phyloP scores from a whole-genome alignment of 2,329 filamentous ascomycete genomes.

The Fusarium praegraminearum region DNA sequence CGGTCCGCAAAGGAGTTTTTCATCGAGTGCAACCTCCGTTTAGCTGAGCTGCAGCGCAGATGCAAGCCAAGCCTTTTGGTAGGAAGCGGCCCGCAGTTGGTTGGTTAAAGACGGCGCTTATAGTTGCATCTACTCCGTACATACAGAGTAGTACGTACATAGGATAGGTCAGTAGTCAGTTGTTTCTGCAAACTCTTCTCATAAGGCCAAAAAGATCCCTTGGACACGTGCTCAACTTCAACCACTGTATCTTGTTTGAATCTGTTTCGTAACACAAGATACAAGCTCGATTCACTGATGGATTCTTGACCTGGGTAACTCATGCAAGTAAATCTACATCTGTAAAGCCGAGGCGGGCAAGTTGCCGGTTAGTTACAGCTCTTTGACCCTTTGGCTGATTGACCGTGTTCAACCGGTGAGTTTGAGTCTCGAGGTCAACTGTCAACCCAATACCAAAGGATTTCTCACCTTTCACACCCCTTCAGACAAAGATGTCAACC shows the following conservation, averaged over 20 bases:
- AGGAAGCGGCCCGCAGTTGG: conserved; percentile 27
- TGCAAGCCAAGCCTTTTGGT: conserved; percentile 36
- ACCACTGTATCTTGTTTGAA: conserved; percentile 21
- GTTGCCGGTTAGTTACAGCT: conserved; percentile 1
- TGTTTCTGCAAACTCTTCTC: not conserved
- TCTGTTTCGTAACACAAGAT: not conserved
- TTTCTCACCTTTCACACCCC: conserved; percentile 5
- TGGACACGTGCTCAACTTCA: conserved; percentile 42
- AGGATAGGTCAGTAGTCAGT: not conserved
- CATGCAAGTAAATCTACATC: conserved; percentile 14
- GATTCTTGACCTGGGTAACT: not conserved
- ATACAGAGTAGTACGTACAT: not conserved
- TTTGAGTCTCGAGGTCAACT: not conserved
- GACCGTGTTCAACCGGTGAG: conserved; percentile 7
- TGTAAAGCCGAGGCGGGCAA: conserved; percentile 16
- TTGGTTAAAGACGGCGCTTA: conserved; percentile 35
- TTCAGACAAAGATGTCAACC: not conserved
- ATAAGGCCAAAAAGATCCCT: conserved; percentile 2
- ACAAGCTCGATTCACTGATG: not conserved
- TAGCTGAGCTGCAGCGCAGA: conserved; percentile 7
- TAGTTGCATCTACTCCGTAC: not conserved
- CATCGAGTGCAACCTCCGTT: conserved; percentile 21
- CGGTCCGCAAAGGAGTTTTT: conserved; percentile 20
- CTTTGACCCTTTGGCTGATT: conserved; percentile 1
- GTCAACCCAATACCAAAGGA: not conserved